Percentiles rank a stretch among this genome's conserved stretches.
Conservation (phyloP, 2,329 filamentous ascomycete species). For the Chaetomium sp. region DNA sequence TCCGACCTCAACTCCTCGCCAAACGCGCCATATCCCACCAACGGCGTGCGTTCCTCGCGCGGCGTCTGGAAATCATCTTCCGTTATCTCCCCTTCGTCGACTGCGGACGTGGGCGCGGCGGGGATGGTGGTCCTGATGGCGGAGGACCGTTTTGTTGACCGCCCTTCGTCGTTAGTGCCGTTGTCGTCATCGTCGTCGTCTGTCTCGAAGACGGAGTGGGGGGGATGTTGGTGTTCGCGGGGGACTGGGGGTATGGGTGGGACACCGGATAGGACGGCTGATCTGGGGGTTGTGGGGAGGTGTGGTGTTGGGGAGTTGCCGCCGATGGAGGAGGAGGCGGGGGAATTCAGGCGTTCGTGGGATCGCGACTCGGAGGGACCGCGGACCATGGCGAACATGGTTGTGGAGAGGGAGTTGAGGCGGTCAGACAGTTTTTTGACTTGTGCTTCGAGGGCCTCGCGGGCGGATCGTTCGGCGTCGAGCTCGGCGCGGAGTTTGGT, state of each 20-base stretch:
- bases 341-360: conserved; percentile 22
- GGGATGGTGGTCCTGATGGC: not conserved
- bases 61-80: conserved; percentile 49
- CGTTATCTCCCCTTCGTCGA: conserved; percentile 26
- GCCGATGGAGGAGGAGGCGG: not conserved
- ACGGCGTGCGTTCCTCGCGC: conserved; percentile 36
- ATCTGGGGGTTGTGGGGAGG: conserved; percentile 14
- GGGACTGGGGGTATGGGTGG: conserved; percentile 17
- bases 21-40: conserved; percentile 34
- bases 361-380: conserved; percentile 31
- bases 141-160: not conserved
- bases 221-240: no score
- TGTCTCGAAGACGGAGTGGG: conserved; percentile 26
- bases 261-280: conserved; percentile 7
- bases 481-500: conserved; percentile 37
- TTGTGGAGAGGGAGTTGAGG: conserved; percentile 40
- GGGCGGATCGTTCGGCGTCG: conserved; percentile 49
- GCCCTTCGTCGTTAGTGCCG: conserved; percentile 9
- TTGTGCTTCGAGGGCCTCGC: conserved; percentile 49
- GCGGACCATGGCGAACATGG: conserved; percentile 34
- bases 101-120: no score
- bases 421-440: conserved; percentile 48
- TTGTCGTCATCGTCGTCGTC: conserved; percentile 36
- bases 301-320: conserved; percentile 11
- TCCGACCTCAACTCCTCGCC: conserved; percentile 37